phyloP scores from a whole-genome alignment of 345 rosid species.

The Moricandia arvensis region DNA sequence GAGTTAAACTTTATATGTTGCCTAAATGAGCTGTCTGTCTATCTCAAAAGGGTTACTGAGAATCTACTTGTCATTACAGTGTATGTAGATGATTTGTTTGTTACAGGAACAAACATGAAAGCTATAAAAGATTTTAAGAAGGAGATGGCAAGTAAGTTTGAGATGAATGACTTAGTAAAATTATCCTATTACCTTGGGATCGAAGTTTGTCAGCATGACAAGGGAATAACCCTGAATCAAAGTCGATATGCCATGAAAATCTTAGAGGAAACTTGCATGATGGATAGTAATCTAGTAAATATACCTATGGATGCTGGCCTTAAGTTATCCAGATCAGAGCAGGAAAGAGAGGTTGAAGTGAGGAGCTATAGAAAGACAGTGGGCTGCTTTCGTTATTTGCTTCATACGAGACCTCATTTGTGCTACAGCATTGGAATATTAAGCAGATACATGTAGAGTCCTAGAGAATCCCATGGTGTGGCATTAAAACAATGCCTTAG shows the following conservation, averaged over 20 bases:
- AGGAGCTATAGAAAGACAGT: too few relatives aligned
- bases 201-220: neutral
- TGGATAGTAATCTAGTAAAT: neutral
- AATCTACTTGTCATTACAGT: too few relatives aligned
- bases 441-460: too few relatives aligned
- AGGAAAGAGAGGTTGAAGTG: neutral
- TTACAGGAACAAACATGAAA: neutral
- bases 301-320: neutral
- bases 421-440: too few relatives aligned
- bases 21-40: too few relatives aligned
- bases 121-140: neutral
- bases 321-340: neutral
- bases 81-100: neutral
- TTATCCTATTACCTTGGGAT: neutral
- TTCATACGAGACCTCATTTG: neutral
- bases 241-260: neutral
- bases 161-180: neutral
- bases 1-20: too few relatives aligned
- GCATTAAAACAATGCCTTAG: too few relatives aligned
- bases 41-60: too few relatives aligned
- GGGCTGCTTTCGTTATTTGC: neutral
- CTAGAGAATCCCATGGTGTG: too few relatives aligned
- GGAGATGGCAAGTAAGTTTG: neutral
- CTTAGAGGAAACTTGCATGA: neutral
- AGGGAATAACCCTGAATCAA: neutral